phyloP scores from a whole-genome alignment of 2,329 filamentous ascomycete genomes.

The Penicillium expansum region DNA sequence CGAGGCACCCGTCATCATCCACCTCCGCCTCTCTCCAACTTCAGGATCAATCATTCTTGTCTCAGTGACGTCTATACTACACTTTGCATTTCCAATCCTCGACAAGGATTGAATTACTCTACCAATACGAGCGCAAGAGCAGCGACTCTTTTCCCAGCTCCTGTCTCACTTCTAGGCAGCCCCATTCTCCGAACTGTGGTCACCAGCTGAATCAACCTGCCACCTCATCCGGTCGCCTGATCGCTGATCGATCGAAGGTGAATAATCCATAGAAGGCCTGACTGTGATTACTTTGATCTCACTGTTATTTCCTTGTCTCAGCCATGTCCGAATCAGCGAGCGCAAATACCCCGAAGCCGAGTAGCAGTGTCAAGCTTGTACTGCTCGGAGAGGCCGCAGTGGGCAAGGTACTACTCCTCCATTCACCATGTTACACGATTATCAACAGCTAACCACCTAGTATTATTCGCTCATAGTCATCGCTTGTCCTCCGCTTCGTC shows the following conservation, averaged over 20 bases:
- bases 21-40: slow-evolving; percentile 19
- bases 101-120: slow-evolving; percentile 8
- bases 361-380: slow-evolving; percentile 99
- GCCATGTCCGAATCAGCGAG: slow-evolving; percentile 70
- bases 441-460: slow-evolving; percentile 12
- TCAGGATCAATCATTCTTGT: not conserved
- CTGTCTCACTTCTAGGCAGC: slow-evolving; percentile 23
- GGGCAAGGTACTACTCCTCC: slow-evolving; percentile 71
- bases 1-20: slow-evolving; percentile 24
- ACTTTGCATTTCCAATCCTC: slow-evolving; percentile 6
- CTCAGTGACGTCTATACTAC: slow-evolving; percentile 13
- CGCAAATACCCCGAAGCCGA: slow-evolving; percentile 75
- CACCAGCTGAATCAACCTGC: slow-evolving; percentile 21
- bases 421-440: slow-evolving; percentile 3
- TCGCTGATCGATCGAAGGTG: slow-evolving; percentile 19
- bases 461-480: slow-evolving; percentile 62
- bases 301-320: slow-evolving; percentile 7
- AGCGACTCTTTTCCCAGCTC: slow-evolving; percentile 17
- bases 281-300: slow-evolving; percentile 14
- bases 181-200: slow-evolving; percentile 12
- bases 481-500: slow-evolving; percentile 94
- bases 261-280: slow-evolving; percentile 32
- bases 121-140: slow-evolving; percentile 3
- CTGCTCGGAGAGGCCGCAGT: slow-evolving; percentile 96
- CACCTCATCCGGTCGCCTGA: slow-evolving; percentile 28